Percentiles rank a stretch among this genome's conserved stretches.
Evolutionary conservation across 208 protist species (phyloP).

Genomic region (Acanthamoeba royreba): DNA sequence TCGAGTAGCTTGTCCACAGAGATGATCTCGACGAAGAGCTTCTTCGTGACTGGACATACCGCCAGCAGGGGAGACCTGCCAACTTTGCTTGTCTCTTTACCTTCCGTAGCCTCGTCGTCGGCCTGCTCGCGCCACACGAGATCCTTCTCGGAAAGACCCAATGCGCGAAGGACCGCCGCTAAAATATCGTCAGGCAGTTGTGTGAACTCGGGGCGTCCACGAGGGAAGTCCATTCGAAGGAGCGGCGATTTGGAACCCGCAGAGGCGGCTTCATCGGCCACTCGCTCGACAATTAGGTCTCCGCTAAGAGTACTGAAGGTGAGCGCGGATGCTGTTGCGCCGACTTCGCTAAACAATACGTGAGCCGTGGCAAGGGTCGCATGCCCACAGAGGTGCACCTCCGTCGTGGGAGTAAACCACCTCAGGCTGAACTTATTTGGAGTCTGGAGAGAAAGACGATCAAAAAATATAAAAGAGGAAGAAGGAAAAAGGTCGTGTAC

Average conservation of each 20-base stretch:
- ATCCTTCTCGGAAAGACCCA: background rate
- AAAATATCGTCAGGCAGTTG: background rate
- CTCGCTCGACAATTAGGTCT: background rate
- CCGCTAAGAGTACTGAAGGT: background rate
- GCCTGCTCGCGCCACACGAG: background rate
- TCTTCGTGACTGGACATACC: background rate
- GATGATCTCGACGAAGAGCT: background rate
- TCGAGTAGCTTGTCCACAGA: background rate
- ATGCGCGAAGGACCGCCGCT: background rate
- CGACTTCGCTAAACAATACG: background rate
- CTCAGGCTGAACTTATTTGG: background rate
- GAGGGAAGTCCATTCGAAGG: background rate
- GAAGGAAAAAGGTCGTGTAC: background rate
- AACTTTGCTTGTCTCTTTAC: background rate
- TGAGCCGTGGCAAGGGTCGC: constrained; percentile 23
- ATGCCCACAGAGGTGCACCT: constrained; percentile 26
- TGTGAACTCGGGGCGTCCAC: background rate
- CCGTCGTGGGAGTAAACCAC: constrained; percentile 50
- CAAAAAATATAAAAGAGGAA: background rate
- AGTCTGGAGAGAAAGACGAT: background rate
- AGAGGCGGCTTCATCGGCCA: background rate
- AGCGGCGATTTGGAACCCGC: background rate
- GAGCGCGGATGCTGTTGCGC: background rate
- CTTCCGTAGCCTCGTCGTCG: background rate
- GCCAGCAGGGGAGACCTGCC: too few species aligned